A percentile compares a stretch with the other conserved stretches of the same genome.
phyloP scores from a whole-genome alignment of 2,329 filamentous ascomycete genomes.

The Pyricularia sp. region DNA sequence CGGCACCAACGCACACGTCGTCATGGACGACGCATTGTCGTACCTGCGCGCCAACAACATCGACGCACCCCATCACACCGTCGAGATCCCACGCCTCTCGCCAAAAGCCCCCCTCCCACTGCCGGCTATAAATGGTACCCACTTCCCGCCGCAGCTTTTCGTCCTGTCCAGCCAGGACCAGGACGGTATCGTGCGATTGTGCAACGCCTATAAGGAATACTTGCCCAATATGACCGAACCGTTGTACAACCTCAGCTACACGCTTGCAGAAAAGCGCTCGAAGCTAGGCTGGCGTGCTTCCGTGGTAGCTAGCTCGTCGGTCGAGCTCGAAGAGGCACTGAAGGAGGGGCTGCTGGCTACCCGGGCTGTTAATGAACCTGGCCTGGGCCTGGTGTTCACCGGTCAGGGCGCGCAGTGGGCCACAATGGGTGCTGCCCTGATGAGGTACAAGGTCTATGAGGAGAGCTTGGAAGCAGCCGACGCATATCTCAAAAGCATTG shows the following conservation, averaged over 20 bases:
- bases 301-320: neutral
- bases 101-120: neutral
- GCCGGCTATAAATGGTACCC: neutral
- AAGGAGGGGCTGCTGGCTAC: neutral
- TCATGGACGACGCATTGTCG: slow-evolving; percentile 33
- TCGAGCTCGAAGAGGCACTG: neutral
- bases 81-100: neutral
- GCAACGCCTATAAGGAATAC: slow-evolving; percentile 7
- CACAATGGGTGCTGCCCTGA: slow-evolving; percentile 17
- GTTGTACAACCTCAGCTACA: slow-evolving; percentile 11
- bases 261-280: slow-evolving; percentile 8
- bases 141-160: slow-evolving; percentile 6
- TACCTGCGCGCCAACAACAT: neutral
- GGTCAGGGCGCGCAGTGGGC: slow-evolving; percentile 29
- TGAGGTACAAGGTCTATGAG: neutral
- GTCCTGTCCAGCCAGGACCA: slow-evolving; percentile 13
- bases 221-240: slow-evolving; percentile 2
- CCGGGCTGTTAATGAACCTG: neutral
- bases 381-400: slow-evolving; percentile 18
- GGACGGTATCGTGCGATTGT: slow-evolving; percentile 8
- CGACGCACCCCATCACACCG: neutral
- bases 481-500: neutral
- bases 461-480: neutral
- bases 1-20: slow-evolving; percentile 44
- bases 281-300: slow-evolving; percentile 5